Evolutionary conservation across 1,284 basidiomycete genomes (phyloP).

Genomic region (Boletus sp.): DNA sequence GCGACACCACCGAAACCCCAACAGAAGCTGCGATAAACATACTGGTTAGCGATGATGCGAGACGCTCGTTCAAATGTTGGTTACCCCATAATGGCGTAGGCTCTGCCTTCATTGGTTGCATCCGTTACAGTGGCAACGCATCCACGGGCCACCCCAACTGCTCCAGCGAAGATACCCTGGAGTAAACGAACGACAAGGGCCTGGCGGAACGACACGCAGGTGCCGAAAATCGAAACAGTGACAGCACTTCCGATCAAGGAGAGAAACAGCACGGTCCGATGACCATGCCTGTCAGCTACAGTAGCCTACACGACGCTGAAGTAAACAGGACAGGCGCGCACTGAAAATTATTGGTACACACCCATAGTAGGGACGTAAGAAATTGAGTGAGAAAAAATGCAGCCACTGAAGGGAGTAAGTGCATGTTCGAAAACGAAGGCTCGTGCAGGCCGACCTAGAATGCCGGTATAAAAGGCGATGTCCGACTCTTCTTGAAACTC

Average conservation of each 20-base stretch:
- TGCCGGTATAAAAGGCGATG: conserved; percentile 85
- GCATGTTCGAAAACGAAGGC: conserved; percentile 16
- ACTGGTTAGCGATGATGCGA: conserved; percentile 2
- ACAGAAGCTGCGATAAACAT: conserved; percentile 62
- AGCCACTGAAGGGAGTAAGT: conserved; percentile 53
- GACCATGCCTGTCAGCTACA: conserved; percentile 89
- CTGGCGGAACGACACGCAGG: conserved; percentile 77
- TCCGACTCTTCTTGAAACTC: conserved; percentile 61
- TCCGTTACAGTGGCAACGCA: conserved; percentile 90
- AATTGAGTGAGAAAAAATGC: conserved; percentile 88
- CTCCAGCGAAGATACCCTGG: conserved; percentile 95
- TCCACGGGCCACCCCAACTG: conserved; percentile 91
- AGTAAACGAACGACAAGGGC: conserved; percentile 89
- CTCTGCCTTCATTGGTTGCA: conserved; percentile 88
- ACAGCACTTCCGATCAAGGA: conserved; percentile 84
- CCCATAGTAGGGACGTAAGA: conserved; percentile 91
- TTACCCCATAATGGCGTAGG: conserved; percentile 91
- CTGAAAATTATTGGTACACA: conserved; percentile 35
- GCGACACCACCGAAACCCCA: conserved; percentile 97
- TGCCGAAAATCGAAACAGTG: conserved; percentile 86
- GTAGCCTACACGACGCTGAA: conserved; percentile 66
- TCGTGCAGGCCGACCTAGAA: conserved; percentile 58
- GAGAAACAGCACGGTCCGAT: conserved; percentile 82
- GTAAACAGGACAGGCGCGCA: conserved; percentile 9
- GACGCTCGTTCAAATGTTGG: conserved; percentile 11